Evolutionary conservation across 768 basidiomycete genomes (phyloP).

Genomic region (Psilocybe cyanescens): DNA sequence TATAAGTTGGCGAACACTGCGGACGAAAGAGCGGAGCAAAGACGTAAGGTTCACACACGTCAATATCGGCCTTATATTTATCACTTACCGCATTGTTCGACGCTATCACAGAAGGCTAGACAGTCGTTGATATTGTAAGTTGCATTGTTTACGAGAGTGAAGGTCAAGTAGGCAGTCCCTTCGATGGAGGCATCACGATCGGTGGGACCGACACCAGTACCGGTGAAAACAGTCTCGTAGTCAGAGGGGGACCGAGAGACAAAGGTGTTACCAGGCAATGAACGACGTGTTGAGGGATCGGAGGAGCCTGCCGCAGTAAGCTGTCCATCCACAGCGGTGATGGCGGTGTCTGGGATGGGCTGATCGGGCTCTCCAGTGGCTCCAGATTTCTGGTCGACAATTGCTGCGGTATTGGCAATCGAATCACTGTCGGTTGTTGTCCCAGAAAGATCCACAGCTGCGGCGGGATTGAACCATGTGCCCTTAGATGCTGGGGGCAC

Average conservation of each 20-base stretch:
- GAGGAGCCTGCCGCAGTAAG: constrained; percentile 28
- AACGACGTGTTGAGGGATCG: constrained; percentile 17
- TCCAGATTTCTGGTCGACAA: constrained; percentile 44
- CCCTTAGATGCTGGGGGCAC: constrained; percentile 31
- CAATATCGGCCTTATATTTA: background rate
- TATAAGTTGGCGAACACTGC: constrained; percentile 53
- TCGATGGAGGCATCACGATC: constrained; percentile 48
- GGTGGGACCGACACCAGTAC: constrained; percentile 34
- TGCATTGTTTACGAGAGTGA: constrained; percentile 45
- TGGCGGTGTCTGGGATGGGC: constrained; percentile 36
- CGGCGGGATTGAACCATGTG: constrained; percentile 23
- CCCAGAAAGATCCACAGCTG: constrained; percentile 22
- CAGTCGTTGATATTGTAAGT: constrained; percentile 51
- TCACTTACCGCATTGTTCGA: constrained; percentile 45
- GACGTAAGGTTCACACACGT: background rate
- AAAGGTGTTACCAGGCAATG: constrained; percentile 13
- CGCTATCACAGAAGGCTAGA: constrained; percentile 40
- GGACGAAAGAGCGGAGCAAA: background rate
- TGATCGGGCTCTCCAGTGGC: constrained; percentile 36
- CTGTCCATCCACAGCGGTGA: constrained; percentile 50
- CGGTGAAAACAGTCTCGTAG: constrained; percentile 43
- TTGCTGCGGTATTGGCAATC: constrained; percentile 36
- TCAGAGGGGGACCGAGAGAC: constrained; percentile 26
- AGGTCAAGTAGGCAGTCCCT: constrained; percentile 54
- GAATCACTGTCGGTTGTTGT: constrained; percentile 35